Conservation (phyloP, 2,329 filamentous ascomycete genomes). For the Magnaporthales sp. region DNA sequence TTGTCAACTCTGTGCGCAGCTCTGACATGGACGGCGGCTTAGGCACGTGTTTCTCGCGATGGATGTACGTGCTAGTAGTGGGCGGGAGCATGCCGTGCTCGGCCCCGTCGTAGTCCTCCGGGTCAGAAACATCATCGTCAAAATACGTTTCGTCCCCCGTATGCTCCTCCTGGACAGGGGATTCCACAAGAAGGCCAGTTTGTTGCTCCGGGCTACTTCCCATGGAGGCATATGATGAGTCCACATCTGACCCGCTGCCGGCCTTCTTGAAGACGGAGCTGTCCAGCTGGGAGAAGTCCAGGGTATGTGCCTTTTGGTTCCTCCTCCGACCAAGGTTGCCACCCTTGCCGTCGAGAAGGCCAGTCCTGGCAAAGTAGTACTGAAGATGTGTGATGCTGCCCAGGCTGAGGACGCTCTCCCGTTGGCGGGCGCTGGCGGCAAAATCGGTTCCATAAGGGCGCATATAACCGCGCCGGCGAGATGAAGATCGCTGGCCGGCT, state of each 20-base stretch:
- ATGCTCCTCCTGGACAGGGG: constrained; percentile 35
- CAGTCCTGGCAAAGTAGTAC: constrained; percentile 95
- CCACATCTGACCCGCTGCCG: constrained; percentile 35
- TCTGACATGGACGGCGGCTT: constrained; percentile 77
- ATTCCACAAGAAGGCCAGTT: constrained; percentile 26
- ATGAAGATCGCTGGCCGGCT: constrained; percentile 33
- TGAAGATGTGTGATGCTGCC: constrained; percentile 96
- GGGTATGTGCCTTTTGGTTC: constrained; percentile 44
- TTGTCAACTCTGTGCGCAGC: constrained; percentile 59
- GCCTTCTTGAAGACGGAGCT: constrained; percentile 23
- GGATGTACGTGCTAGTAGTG: constrained; percentile 91
- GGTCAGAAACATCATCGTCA: constrained; percentile 25
- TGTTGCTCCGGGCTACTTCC: constrained; percentile 45
- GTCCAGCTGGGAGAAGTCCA: constrained; percentile 49
- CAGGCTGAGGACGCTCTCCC: constrained; percentile 92
- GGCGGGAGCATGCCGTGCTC: constrained; percentile 85
- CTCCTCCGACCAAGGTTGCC: constrained; percentile 68
- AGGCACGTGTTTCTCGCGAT: constrained; percentile 70
- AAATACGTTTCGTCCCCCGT: constrained; percentile 7
- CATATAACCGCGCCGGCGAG: constrained; percentile 61
- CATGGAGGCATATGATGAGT: constrained; percentile 53
- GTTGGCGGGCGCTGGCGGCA: constrained; percentile 77
- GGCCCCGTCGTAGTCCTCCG: constrained; percentile 53
- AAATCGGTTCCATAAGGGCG: constrained; percentile 83
- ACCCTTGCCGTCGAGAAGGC: constrained; percentile 86